phyloP scores from a whole-genome alignment of 345 rosid species.

The Syzygium aromaticum region DNA sequence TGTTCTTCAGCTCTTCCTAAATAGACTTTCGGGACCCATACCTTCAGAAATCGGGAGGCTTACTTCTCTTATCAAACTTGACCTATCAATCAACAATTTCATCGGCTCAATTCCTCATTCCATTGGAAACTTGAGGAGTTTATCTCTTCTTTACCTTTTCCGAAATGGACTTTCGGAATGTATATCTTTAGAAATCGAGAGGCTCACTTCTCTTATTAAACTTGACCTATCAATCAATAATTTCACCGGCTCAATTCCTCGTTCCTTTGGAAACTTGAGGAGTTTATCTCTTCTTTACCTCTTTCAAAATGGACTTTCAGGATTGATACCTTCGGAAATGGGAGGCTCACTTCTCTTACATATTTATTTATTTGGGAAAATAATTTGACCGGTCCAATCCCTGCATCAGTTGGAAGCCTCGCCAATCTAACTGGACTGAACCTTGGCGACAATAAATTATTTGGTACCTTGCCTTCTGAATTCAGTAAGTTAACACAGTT shows the following conservation, averaged over 20 bases:
- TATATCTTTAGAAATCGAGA: not conserved
- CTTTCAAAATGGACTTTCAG: not conserved
- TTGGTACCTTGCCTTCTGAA: not conserved
- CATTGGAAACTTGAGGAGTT: not conserved
- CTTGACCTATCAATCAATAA: too few species aligned
- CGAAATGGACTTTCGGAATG: accelerated
- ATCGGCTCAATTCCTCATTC: not conserved
- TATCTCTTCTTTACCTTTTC: not conserved
- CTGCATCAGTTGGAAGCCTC: not conserved
- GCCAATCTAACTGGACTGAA: not conserved
- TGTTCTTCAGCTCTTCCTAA: not conserved
- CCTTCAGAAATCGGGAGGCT: not conserved
- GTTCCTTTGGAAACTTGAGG: too few species aligned
- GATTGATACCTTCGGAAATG: not conserved
- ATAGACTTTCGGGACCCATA: not conserved
- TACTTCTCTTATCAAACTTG: not conserved
- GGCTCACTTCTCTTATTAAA: not conserved
- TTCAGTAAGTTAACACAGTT: not conserved
- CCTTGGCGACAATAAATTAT: not conserved
- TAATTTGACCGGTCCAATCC: not conserved
- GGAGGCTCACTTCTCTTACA: not conserved
- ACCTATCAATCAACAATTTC: accelerated
- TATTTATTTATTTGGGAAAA: accelerated
- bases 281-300: too few species aligned
- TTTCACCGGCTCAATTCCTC: too few species aligned